These are phyloP conservation scores for Pugionium cornutum DNA, from an alignment of 345 rosid genomes.

Conservation along the genomic window DNA sequence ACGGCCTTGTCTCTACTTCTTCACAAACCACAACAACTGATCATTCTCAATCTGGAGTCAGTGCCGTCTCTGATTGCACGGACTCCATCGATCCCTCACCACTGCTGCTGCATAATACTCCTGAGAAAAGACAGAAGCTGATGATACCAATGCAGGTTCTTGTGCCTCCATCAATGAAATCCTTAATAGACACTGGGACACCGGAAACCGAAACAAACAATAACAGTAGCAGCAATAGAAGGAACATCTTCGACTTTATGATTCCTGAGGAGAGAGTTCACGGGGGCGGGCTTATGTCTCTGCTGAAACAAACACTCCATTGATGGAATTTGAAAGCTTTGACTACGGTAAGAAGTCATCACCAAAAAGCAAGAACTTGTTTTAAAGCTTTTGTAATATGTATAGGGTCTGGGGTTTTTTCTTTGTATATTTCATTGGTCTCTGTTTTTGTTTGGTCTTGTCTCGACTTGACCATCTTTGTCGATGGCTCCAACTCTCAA, in stretches of 20 bases:
- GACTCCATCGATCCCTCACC: slow-evolving; percentile 57
- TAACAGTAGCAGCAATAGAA: slow-evolving; percentile 33
- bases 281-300: slow-evolving; percentile 88
- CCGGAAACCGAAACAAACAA: slow-evolving; percentile 46
- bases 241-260: slow-evolving; percentile 49
- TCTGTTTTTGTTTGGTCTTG: slow-evolving; percentile 29
- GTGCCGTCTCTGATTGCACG: slow-evolving; percentile 60
- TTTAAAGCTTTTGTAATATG: slow-evolving; percentile 34
- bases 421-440: slow-evolving; percentile 33
- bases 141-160: slow-evolving; percentile 78
- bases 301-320: slow-evolving; percentile 63
- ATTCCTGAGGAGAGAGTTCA: slow-evolving; percentile 98
- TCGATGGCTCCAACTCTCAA: slow-evolving; percentile 30
- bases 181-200: slow-evolving; percentile 38
- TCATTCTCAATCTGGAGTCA: slow-evolving; percentile 63
- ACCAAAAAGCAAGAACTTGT: slow-evolving; percentile 29
- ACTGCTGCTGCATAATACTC: background rate
- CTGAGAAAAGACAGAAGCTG: slow-evolving; percentile 54
- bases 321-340: slow-evolving; percentile 53
- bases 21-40: slow-evolving; percentile 55
- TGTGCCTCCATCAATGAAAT: slow-evolving; percentile 91
- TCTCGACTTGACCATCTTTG: slow-evolving; percentile 21
- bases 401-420: slow-evolving; percentile 19
- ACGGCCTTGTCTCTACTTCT: slow-evolving; percentile 72
- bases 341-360: slow-evolving; percentile 13